Evolutionary conservation across 768 basidiomycete genomes (phyloP).

Genomic region (Terana coerulea): DNA sequence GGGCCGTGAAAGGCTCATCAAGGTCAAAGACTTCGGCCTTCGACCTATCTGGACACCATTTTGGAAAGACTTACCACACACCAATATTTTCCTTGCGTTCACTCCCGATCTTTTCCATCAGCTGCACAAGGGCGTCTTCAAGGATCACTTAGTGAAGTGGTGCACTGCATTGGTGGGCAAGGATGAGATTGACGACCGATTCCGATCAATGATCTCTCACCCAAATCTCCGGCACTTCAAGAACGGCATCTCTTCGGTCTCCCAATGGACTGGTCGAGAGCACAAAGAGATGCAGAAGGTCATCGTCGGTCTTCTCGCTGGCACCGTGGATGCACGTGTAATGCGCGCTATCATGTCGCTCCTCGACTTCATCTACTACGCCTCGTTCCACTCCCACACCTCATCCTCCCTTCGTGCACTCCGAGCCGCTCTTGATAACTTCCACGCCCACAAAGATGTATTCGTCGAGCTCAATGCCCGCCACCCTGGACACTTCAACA

Average conservation of each 20-base stretch:
- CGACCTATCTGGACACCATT: constrained; percentile 30
- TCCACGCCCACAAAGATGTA: constrained; percentile 34
- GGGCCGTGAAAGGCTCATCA: not conserved
- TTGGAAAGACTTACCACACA: constrained; percentile 28
- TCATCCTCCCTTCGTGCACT: constrained; percentile 12
- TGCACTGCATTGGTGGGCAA: constrained; percentile 7
- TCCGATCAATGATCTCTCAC: constrained; percentile 26
- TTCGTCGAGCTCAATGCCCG: constrained; percentile 33
- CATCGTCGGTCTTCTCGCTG: not conserved
- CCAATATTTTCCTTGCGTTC: constrained; percentile 36
- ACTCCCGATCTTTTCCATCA: constrained; percentile 42
- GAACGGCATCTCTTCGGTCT: constrained; percentile 35
- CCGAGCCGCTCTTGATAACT: constrained; percentile 1
- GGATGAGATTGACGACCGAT: constrained; percentile 35
- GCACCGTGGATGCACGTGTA: not conserved
- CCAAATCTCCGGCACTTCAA: constrained; percentile 36
- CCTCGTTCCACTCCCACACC: constrained; percentile 16
- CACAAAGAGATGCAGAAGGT: constrained; percentile 28
- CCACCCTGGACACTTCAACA: constrained; percentile 21
- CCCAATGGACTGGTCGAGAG: constrained; percentile 42
- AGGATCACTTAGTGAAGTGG: constrained; percentile 36
- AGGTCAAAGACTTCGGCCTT: constrained; percentile 8
- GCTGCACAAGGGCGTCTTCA: constrained; percentile 43
- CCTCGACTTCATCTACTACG: constrained; percentile 25
- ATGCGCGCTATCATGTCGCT: constrained; percentile 9